These are phyloP conservation scores for Wickerhamomyces silvicola DNA, from an alignment of 805 yeast genomes.

Conservation along the genomic window DNA sequence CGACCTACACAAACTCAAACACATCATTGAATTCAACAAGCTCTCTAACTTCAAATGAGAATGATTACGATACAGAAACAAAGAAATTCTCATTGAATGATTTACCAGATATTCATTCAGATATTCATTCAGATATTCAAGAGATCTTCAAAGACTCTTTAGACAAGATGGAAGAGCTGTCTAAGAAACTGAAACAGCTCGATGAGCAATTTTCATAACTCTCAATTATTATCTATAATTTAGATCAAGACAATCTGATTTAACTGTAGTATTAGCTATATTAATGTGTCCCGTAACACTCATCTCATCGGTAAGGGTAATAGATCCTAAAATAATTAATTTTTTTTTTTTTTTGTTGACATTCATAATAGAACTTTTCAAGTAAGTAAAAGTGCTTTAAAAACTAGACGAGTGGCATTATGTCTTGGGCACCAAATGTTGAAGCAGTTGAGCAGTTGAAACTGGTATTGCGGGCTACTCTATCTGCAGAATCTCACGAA, in stretches of 20 bases:
- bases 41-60: conserved; percentile 11
- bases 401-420: conserved; percentile 7
- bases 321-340: not conserved
- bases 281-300: conserved; percentile 1
- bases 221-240: conserved; percentile 1
- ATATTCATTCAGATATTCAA: conserved; percentile 40
- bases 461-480: conserved; percentile 61
- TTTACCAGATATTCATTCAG: conserved; percentile 3
- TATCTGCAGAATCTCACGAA: conserved; percentile 48
- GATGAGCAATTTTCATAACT: conserved; percentile 7
- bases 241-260: too few species aligned
- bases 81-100: conserved; percentile 1
- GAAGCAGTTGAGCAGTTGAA: conserved; percentile 58
- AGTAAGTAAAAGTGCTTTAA: not conserved
- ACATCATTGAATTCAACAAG: conserved; percentile 13
- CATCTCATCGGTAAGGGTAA: conserved; percentile 2
- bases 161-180: conserved; percentile 35
- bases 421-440: conserved; percentile 67
- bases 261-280: too few species aligned
- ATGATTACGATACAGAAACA: not conserved
- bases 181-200: conserved; percentile 20
- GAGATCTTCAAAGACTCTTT: conserved; percentile 54
- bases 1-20: conserved; percentile 21
- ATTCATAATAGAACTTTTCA: not conserved
- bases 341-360: conserved; percentile 1